A percentile compares a stretch with the other conserved stretches of the same genome.
Evolutionary conservation across 148 eudicot genomes (phyloP).

Genomic region (Gaultheria prostrata): DNA sequence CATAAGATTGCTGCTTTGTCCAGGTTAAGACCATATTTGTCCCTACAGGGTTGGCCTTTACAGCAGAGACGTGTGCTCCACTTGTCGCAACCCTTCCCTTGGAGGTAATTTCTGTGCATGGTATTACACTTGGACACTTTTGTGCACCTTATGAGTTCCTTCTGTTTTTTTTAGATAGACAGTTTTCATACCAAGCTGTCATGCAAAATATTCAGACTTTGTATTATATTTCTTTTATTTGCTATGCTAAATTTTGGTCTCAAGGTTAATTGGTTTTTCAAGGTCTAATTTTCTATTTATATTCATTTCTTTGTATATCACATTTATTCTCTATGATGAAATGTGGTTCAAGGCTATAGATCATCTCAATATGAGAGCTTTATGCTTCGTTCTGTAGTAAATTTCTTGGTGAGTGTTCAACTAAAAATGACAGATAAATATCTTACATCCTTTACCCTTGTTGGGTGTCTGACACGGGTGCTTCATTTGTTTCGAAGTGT

Average conservation of each 20-base stretch:
- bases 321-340: neutral
- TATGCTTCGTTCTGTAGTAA: neutral
- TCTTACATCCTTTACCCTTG: neutral
- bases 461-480: neutral
- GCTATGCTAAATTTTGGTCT: neutral
- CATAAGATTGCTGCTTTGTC: conserved; percentile 20
- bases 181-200: neutral
- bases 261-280: neutral
- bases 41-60: conserved; percentile 74
- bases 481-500: neutral
- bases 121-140: neutral
- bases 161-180: neutral
- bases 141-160: conserved; percentile 4
- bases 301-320: neutral
- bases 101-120: conserved; percentile 59
- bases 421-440: neutral
- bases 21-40: conserved; percentile 90
- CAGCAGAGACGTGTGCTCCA: conserved; percentile 89
- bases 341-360: neutral
- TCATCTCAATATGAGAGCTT: neutral
- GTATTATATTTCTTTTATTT: neutral
- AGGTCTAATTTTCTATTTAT: neutral
- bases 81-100: conserved; percentile 90
- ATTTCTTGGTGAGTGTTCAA: neutral
- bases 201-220: neutral